Evolutionary conservation across 176 grass and related monocot genomes (phyloP), one percentile per base, ranked within the genome.

Genomic region (Oryza punctata): DNA sequence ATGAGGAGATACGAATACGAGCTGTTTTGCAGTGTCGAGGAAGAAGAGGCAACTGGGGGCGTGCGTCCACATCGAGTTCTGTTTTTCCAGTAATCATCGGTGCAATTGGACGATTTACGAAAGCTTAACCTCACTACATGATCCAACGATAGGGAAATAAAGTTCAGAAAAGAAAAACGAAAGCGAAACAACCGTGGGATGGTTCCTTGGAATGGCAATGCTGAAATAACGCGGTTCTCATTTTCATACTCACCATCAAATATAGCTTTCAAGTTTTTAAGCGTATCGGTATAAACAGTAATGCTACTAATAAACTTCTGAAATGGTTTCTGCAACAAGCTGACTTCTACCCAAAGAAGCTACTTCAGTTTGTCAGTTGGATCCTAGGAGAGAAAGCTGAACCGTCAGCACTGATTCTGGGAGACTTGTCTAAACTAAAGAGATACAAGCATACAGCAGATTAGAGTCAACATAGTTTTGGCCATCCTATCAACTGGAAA

Each of bases 201-300:
- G 41, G 52, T 81, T 89, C 41, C 65, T 77, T 85, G 54, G 12
- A 77, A 85, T 43, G 23, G 83, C 54, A 77, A 11, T 18, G 65
- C 64, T 57, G 78, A 77, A 54, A 65, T 19, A 49, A 85, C 82
- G 70, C 81, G 76, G 23, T 28, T 80, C 71, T 10, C 7, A 47
- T 18, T 52, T 18, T 69, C 76, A 8, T 15, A 28, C 24, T 63
- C 26, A 4, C 69, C 60, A 27, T 73, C 74, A 27, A 6, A 63
- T 23, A 28, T 59, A 67, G 24, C 80, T 83, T 65, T 72, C 80
- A 67, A 32, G 45, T 38, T 83, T 72, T 78, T 67, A 67, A 32
- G 70, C 63, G 25, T 68, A 40, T 43, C 69, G 61, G 66, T 28
- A 8, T 64, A 45, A 32, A 52, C 29, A 63, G 5, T 28, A 23